Evolutionary conservation across 306 rosid species (phyloP).

Genomic region (Fagus crenata): DNA sequence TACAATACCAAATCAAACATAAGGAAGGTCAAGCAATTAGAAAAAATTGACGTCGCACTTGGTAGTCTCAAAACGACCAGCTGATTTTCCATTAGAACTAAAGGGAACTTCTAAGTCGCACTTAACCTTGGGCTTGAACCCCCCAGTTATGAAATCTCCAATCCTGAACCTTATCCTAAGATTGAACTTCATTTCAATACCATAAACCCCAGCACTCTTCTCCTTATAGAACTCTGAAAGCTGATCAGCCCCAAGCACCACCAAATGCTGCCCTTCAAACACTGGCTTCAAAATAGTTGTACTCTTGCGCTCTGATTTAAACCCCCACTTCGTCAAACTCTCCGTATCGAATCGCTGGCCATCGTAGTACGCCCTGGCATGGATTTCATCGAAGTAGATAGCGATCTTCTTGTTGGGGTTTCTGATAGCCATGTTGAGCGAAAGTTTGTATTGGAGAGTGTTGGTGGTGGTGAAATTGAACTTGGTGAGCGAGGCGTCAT

Average conservation of each 20-base stretch:
- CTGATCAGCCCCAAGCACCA: constrained; percentile 11
- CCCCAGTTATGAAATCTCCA: constrained; percentile 27
- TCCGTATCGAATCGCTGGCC: too few relatives aligned
- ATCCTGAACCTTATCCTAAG: constrained; percentile 46
- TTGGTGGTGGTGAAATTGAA: too few relatives aligned
- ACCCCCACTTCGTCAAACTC: too few relatives aligned
- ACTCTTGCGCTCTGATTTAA: constrained; percentile 22
- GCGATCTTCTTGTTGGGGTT: too few relatives aligned
- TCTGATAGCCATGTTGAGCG: too few relatives aligned
- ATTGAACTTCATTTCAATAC: constrained; percentile 47
- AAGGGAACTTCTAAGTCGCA: constrained; percentile 60
- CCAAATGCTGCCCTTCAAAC: constrained; percentile 39
- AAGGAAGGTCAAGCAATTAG: too few relatives aligned
- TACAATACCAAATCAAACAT: too few relatives aligned
- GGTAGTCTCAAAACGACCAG: constrained; percentile 32
- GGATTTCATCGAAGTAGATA: too few relatives aligned
- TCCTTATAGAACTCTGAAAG: constrained; percentile 32
- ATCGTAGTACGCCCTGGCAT: too few relatives aligned
- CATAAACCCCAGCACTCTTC: constrained; percentile 24
- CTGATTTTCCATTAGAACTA: constrained; percentile 24
- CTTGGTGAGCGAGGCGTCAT: too few relatives aligned
- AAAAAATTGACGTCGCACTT: constrained; percentile 29
- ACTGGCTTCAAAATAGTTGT: constrained; percentile 31
- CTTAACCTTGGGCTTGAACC: constrained; percentile 37
- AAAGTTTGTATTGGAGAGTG: too few relatives aligned